Conservation (phyloP, 2,329 filamentous ascomycete species). For the Piedraia hortae region DNA sequence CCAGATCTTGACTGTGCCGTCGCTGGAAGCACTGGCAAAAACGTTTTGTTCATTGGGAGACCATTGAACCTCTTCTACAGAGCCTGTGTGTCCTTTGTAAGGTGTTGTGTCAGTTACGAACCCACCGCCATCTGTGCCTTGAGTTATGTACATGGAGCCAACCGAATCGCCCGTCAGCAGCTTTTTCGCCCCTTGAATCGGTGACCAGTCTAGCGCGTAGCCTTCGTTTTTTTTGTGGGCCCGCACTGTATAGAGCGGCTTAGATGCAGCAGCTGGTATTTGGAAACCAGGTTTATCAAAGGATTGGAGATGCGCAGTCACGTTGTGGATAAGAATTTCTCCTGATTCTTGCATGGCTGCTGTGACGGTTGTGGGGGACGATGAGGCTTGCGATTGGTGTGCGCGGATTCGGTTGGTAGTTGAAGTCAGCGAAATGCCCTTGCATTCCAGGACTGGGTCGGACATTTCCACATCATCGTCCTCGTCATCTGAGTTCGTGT, state of each 20-base stretch:
- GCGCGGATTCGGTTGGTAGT: constrained; percentile 85
- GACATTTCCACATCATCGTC: constrained; percentile 40
- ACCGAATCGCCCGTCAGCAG: constrained; percentile 78
- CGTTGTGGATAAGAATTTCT: constrained; percentile 76
- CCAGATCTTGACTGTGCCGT: constrained; percentile 90
- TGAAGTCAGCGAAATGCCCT: constrained; percentile 57
- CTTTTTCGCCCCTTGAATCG: constrained; percentile 50
- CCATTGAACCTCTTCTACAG: constrained; percentile 91
- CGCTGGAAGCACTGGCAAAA: constrained; percentile 78
- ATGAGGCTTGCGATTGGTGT: constrained; percentile 45
- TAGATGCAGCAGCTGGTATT: constrained; percentile 59
- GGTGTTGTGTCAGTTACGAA: constrained; percentile 68
- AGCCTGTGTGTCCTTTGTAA: constrained; percentile 59
- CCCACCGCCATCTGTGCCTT: constrained; percentile 59
- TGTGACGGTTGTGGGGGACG: constrained; percentile 54
- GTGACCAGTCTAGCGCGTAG: constrained; percentile 94
- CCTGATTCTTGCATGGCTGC: constrained; percentile 81
- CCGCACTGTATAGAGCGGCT: constrained; percentile 61
- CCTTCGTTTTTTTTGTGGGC: constrained; percentile 73
- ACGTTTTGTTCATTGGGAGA: constrained; percentile 78
- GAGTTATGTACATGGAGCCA: constrained; percentile 70
- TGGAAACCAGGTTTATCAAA: constrained; percentile 72
- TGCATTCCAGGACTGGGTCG: constrained; percentile 84
- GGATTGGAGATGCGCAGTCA: constrained; percentile 63
- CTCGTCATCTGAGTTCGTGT: constrained; percentile 40